Evolutionary conservation across 345 rosid genomes (phyloP), one percentile per base, ranked within the genome.

Genomic region (Eucalyptus sp.): DNA sequence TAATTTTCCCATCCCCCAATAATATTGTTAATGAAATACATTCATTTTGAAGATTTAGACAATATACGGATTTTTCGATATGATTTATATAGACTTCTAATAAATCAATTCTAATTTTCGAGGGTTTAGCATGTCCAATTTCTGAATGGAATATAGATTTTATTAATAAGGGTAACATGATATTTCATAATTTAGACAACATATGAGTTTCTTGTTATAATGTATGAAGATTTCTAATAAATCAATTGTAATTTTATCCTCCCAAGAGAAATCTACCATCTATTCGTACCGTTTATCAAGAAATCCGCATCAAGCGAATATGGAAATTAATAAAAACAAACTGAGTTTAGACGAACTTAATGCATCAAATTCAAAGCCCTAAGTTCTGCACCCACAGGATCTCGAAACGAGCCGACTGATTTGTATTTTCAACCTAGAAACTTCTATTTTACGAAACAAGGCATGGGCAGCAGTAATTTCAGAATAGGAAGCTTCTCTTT

Each of bases 61-160:
- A 64, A 14, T 64, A n/a, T 64, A n/a, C 20, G 5, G 33, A 64
- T 64, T 64, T 64, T 18, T 64, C 18, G 18, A n/a, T 14, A n/a
- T 37, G 0, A 64, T 64, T 64, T n/a, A 7, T 64, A 15, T 29
- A 64, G 37, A 64, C 7, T 64, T n/a, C 76, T 0, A 64, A 64
- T n/a, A n/a, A n/a, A 13, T 20, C 9, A 64, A 64, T 64, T 64
- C 37, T n/a, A n/a, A n/a, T 64, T n/a, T 13, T 14, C 76, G 0
- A 64, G 76, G 20, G 14, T n/a, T n/a, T 7, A 64, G 20, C 37
- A n/a, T 5, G 5, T 64, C 37, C 37, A n/a, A 64, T 64, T 14
- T n/a, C 0, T 0, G 4, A 64, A 64, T 7, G 41, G 76, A 6
- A n/a, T 7, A 10, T 7, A 14, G 37, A 64, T 64, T n/a, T n/a